phyloP scores from a whole-genome alignment of 768 basidiomycete species.

The Pleurotus ostreatus region DNA sequence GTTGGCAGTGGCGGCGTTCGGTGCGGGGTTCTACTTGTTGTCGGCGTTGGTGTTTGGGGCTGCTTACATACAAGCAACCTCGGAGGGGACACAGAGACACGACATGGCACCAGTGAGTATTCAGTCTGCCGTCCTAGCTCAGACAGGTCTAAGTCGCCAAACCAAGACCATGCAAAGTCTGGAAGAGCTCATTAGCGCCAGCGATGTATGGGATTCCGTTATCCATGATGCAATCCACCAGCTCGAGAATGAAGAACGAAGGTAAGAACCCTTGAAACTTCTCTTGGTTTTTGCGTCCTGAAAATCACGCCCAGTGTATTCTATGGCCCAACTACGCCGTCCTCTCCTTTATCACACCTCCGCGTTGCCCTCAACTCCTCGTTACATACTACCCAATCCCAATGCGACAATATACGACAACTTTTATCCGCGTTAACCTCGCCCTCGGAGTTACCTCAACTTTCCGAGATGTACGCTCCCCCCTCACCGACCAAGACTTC shows the following conservation, averaged over 20 bases:
- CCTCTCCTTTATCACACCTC: constrained; percentile 52
- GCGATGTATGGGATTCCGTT: constrained; percentile 69
- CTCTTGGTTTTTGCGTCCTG: background rate
- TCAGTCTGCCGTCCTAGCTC: constrained; percentile 1
- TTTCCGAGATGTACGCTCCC: constrained; percentile 88
- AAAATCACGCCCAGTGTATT: constrained; percentile 21
- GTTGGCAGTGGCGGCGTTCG: constrained; percentile 34
- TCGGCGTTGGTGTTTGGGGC: background rate
- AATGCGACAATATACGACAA: constrained; percentile 79
- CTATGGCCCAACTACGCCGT: constrained; percentile 38
- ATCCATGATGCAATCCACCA: constrained; percentile 64
- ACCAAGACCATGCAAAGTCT: constrained; percentile 61
- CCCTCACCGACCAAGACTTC: constrained; percentile 48
- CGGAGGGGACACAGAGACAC: constrained; percentile 15
- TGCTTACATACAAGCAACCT: constrained; percentile 18
- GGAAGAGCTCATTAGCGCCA: constrained; percentile 63
- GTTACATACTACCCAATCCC: constrained; percentile 70
- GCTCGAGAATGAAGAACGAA: constrained; percentile 68
- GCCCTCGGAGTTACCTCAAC: constrained; percentile 66
- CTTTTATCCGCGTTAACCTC: constrained; percentile 74
- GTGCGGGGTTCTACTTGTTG: constrained; percentile 12
- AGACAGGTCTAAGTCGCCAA: background rate
- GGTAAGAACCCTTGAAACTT: constrained; percentile 29
- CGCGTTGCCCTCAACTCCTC: constrained; percentile 71
- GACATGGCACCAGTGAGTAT: constrained; percentile 54